Base-by-base conservation (phyloP, 192 early-diverging fungal genomes). In the Coemansia reversa region DNA sequence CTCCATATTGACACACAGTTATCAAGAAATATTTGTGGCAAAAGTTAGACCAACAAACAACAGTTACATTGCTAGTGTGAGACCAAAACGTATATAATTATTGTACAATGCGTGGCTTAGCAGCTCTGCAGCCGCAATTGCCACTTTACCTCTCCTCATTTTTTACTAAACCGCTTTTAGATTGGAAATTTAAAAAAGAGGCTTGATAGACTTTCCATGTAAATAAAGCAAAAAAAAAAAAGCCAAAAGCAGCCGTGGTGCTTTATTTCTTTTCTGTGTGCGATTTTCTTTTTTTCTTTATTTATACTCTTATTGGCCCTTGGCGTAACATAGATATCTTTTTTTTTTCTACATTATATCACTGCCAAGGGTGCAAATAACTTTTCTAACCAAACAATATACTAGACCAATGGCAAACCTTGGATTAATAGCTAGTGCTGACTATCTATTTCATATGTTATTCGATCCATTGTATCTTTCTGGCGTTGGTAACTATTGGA, bases 381-480 rank as follows among this genome's bases (percentile, higher is more conserved):
- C 14, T 45, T 16, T 45, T 11, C 27, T 27, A 27, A 11, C 14
- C 16, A 45, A 16, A 4, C 14, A 16, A 9, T 45, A 45, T 16
- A 45, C 39, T 4, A 45, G 39, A 16, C 8, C 1, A 45, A 45
- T 45, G 39, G 39, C 39, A 2, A 16, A 4, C 39, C 14, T 12
- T 16, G 39, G 39, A 45, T 16, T 45, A 16, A 45, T 14, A 45
- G 39, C 39, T 16, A 7, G 52, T 5, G 22, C 64, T 29, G 68
- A 72, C 33, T 53, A 32, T 4, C 16, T 32, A 19, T 55, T 71
- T 5, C 72, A 80, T 23, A 39, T 52, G 0, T 22, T 71, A 7
- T 80, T 80, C 27, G 77, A 74, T 60, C 72, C 77, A 2, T 20
- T 80, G 53, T 65, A 62, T 29, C 59, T 78, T 30, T 16, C 53